A percentile compares a stretch with the other conserved stretches of the same genome.
phyloP scores from a whole-genome alignment of 2,329 filamentous ascomycete species.

The Trichoderma sp. region DNA sequence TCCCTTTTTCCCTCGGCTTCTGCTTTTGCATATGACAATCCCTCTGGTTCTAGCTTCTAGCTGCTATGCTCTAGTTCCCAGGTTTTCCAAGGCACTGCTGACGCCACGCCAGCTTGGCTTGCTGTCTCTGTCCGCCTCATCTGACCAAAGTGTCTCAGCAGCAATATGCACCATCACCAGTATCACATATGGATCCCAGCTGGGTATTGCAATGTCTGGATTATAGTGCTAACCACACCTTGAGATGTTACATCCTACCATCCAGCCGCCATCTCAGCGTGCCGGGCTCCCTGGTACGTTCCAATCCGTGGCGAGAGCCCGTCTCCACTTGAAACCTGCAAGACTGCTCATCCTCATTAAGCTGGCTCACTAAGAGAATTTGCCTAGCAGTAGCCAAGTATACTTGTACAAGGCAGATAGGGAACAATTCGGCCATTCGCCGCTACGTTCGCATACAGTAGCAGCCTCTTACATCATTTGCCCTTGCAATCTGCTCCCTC shows the following conservation, averaged over 20 bases:
- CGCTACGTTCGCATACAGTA: background rate
- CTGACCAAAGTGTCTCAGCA: slow-evolving; percentile 7
- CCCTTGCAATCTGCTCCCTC: slow-evolving; percentile 11
- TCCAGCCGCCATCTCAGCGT: background rate
- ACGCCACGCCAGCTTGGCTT: background rate
- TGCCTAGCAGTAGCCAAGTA: background rate
- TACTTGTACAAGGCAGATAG: background rate
- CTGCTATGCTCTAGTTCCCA: background rate
- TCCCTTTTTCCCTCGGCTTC: slow-evolving; percentile 9
- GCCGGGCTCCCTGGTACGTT: background rate
- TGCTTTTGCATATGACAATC: slow-evolving; percentile 11
- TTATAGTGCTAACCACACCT: background rate
- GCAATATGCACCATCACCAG: background rate
- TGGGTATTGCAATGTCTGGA: background rate
- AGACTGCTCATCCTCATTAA: slow-evolving; percentile 14
- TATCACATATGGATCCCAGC: background rate
- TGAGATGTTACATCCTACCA: background rate
- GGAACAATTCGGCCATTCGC: background rate
- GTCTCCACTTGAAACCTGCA: slow-evolving; percentile 8
- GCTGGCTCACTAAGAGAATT: background rate
- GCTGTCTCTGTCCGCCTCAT: background rate
- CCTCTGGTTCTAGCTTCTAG: background rate
- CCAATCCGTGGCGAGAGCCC: background rate
- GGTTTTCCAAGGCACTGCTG: background rate
- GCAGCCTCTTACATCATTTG: slow-evolving; percentile 18